Conservation (phyloP, 108 stramenopile genomes). For the Fragilaria radians region DNA sequence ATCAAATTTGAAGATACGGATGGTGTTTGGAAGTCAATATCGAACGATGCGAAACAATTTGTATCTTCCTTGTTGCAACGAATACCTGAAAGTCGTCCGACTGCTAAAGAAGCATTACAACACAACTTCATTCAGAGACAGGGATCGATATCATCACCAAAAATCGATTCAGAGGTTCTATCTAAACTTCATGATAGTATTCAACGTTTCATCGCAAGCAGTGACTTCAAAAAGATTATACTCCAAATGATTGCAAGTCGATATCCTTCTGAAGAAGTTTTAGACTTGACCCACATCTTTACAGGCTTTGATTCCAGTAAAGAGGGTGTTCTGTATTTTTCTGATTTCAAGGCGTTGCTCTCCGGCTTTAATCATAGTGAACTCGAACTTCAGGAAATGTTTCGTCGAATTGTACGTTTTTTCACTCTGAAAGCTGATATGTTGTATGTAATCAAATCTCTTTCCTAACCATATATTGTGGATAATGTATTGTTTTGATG, state of each 20-base stretch:
- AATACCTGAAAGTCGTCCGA: slow-evolving; percentile 47
- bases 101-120: slow-evolving; percentile 48
- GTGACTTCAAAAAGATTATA: slow-evolving; percentile 64
- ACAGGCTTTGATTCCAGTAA: slow-evolving; percentile 47
- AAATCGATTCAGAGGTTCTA: slow-evolving; percentile 1
- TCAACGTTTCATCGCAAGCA: slow-evolving; percentile 36
- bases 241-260: slow-evolving; percentile 68
- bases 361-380: slow-evolving; percentile 22
- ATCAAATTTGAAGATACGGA: slow-evolving; percentile 47
- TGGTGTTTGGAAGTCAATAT: slow-evolving; percentile 71
- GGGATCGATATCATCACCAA: not conserved
- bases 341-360: slow-evolving; percentile 35
- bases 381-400: slow-evolving; percentile 24
- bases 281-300: slow-evolving; percentile 71
- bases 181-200: slow-evolving; percentile 23
- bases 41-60: slow-evolving; percentile 65
- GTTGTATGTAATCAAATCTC: too few species aligned
- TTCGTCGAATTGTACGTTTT: slow-evolving; percentile 24
- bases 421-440: too few species aligned
- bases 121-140: slow-evolving; percentile 38
- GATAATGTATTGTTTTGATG: too few species aligned
- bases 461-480: too few species aligned
- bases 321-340: slow-evolving; percentile 60
- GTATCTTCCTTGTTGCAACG: slow-evolving; percentile 34
- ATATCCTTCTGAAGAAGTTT: slow-evolving; percentile 52